Evolutionary conservation across 257 asterid genomes (phyloP).

Genomic region (Solanum gandarillasii): DNA sequence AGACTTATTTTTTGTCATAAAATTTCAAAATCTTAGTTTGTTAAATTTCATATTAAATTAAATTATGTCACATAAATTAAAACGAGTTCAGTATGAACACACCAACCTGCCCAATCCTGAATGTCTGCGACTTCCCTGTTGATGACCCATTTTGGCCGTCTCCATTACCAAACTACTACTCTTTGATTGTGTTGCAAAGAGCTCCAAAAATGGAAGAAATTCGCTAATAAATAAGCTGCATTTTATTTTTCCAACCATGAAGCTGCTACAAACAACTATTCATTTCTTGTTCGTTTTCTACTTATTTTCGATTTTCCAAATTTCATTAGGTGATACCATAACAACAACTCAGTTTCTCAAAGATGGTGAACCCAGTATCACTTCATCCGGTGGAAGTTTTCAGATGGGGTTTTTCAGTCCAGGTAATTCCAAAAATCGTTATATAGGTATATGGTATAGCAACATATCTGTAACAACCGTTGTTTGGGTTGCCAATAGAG

Average conservation of each 20-base stretch:
- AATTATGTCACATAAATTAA: too few relatives aligned
- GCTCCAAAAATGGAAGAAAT: not conserved
- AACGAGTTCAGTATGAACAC: not conserved
- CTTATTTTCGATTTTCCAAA: not conserved
- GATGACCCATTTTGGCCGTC: not conserved
- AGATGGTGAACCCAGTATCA: not conserved
- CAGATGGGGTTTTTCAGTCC: slow-evolving; percentile 12
- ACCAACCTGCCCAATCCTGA: not conserved
- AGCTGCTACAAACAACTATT: not conserved
- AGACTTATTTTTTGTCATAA: too few relatives aligned
- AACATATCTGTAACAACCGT: not conserved
- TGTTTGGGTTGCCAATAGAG: slow-evolving; percentile 22
- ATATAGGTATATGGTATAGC: slow-evolving; percentile 20
- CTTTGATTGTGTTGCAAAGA: not conserved
- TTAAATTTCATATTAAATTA: too few relatives aligned
- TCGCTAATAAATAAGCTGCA: not conserved
- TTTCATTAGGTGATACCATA: not conserved
- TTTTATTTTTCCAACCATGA: not conserved
- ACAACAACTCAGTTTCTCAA: not conserved
- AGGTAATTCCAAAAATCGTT: not conserved
- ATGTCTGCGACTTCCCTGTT: not conserved
- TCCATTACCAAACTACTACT: not conserved
- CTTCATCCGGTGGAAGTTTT: slow-evolving; percentile 3
- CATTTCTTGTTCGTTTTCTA: not conserved
- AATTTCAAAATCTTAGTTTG: too few relatives aligned